These are phyloP conservation scores for maize (Zea mays) DNA, from an alignment of 176 grass and related monocot genomes.

Conservation along the genomic window DNA sequence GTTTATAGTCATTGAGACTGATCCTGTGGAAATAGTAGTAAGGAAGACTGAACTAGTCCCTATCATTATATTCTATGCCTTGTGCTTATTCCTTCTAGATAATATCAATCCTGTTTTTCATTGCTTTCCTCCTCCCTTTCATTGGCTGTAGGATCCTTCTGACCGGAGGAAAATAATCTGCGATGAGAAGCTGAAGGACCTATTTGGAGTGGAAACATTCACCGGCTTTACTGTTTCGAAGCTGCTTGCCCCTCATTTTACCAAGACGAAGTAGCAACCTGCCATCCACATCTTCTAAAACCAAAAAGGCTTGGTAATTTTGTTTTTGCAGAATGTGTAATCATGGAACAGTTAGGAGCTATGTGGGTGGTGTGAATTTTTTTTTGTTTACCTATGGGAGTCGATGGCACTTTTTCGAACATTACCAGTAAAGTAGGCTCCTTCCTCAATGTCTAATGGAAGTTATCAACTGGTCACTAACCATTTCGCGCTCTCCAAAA, in stretches of 20 bases:
- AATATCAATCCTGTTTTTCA: conserved; percentile 22
- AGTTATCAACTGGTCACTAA: conserved; percentile 24
- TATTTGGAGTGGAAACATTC: conserved; percentile 90
- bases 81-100: conserved; percentile 15
- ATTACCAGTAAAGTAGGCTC: conserved; percentile 41
- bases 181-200: conserved; percentile 90
- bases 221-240: conserved; percentile 76
- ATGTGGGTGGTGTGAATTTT: conserved; percentile 29
- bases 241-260: conserved; percentile 85
- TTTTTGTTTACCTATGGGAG: conserved; percentile 38
- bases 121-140: conserved; percentile 25
- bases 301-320: conserved; percentile 54
- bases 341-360: conserved; percentile 40
- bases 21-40: neutral
- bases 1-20: conserved; percentile 19
- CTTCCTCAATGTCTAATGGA: conserved; percentile 30
- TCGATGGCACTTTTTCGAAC: conserved; percentile 10
- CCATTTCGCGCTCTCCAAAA: neutral
- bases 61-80: neutral
- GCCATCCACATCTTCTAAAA: conserved; percentile 40
- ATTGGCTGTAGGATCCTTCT: conserved; percentile 81
- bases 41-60: neutral
- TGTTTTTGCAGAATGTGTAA: conserved; percentile 58
- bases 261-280: conserved; percentile 60
- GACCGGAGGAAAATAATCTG: conserved; percentile 95